phyloP scores from a whole-genome alignment of 129 eudicot species.

The Mikania micrantha region DNA sequence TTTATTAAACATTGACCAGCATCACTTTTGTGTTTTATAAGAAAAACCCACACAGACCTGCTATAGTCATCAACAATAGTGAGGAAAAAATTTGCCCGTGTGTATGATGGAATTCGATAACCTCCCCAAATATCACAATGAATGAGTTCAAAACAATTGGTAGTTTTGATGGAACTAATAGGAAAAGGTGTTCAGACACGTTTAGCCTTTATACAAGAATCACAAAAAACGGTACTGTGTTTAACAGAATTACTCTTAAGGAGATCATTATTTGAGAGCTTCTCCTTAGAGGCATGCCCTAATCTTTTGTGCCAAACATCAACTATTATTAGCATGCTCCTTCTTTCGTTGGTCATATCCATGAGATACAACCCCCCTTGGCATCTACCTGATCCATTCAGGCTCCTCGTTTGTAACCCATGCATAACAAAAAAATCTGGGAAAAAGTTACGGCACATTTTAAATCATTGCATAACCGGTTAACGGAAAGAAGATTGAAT shows the following conservation, averaged over 20 bases:
- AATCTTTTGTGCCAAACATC: constrained; percentile 1
- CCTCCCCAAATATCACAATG: neutral
- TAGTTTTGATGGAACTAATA: neutral
- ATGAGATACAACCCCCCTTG: neutral
- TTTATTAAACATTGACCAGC: neutral
- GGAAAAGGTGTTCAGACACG: neutral
- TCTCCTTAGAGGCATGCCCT: neutral
- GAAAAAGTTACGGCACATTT: neutral
- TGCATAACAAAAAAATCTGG: neutral
- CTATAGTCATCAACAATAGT: neutral
- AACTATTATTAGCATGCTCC: neutral
- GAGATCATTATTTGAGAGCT: neutral
- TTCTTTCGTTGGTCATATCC: neutral
- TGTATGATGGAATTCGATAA: neutral
- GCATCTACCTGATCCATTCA: neutral
- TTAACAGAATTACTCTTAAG: neutral
- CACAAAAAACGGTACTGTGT: too few relatives aligned
- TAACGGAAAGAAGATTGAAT: neutral
- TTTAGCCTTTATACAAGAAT: neutral
- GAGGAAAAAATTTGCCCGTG: neutral
- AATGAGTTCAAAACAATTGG: neutral
- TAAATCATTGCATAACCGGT: neutral
- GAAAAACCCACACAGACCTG: neutral
- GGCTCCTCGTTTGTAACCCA: neutral
- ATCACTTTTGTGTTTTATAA: neutral